Evolutionary conservation across 306 rosid genomes (phyloP), one percentile per base, ranked within the genome.

Genomic region (Betula pendula): DNA sequence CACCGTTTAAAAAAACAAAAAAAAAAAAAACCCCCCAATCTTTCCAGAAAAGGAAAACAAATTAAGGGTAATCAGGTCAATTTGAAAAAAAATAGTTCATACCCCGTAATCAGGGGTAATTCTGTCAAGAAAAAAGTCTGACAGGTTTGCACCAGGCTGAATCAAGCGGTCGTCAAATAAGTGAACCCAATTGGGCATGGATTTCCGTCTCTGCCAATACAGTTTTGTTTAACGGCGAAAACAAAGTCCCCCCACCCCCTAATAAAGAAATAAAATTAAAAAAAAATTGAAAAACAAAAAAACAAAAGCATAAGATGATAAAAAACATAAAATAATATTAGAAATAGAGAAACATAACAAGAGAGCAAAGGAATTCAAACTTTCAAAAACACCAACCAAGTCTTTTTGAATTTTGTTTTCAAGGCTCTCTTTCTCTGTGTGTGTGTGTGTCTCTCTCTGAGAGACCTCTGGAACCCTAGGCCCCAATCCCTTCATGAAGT

Each of bases 401-500:
- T 62, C 55, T 50, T 72, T 70, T 56, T 53, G 40, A 62, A 55
- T 70, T 71, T 35, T 40, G 68, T 69, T 58, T 79, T 67, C 78
- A 81, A 60, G 67, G 74, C 58, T 70, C 80, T 71, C 22, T 71
- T 55, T 58, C 33, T 56, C 38, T 52, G 29, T n/a, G n/a, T n/a
- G n/a, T n/a, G n/a, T n/a, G n/a, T 29, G 44, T 70, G 33, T 19
- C 42, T 17, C 11, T 45, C 55, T 17, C 68, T 55, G 47, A 20
- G 8, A 59, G 78, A 66, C 59, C 75, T 80, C 83, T 81, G 75
- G 74, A 80, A 77, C 88, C 88, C 85, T 83, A 79, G 62, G 83
- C 58, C 16, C 44, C 29, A 59, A 59, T n/a, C 40, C 40, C 16
- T 38, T 29, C 29, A 66, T 40, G 75, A 76, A 60, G 12, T 70